Conservation (phyloP, 1,139 yeast species). For the Ogataea hybrid region DNA sequence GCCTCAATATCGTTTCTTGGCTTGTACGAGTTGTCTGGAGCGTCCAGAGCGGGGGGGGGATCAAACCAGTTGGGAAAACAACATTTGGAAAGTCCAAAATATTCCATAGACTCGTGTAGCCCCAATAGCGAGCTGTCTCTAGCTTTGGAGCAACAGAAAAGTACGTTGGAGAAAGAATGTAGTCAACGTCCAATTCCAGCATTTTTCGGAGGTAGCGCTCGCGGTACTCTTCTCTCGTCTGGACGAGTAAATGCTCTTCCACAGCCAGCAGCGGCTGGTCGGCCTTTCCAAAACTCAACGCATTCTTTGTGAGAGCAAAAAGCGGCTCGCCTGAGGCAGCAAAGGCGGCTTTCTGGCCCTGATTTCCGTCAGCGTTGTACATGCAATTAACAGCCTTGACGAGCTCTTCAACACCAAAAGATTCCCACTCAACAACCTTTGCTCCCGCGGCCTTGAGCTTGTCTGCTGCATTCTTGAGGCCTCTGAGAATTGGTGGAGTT, state of each 20-base stretch:
- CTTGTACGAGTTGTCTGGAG: constrained; percentile 20
- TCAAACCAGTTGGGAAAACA: constrained; percentile 48
- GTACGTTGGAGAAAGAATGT: constrained; percentile 62
- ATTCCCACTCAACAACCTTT: constrained; percentile 55
- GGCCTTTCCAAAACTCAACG: constrained; percentile 56
- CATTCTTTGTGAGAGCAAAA: constrained; percentile 49
- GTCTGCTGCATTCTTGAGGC: constrained; percentile 44
- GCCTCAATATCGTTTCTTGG: constrained; percentile 43
- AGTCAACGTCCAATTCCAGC: constrained; percentile 55
- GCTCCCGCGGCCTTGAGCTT: constrained; percentile 54
- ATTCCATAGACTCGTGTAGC: constrained; percentile 67
- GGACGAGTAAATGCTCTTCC: constrained; percentile 43
- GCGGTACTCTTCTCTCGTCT: constrained; percentile 48
- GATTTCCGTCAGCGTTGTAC: constrained; percentile 58
- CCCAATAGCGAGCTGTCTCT: constrained; percentile 66
- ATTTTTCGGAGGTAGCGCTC: constrained; percentile 47
- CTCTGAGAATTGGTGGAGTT: constrained; percentile 63
- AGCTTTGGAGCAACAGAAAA: constrained; percentile 69
- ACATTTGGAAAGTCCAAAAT: constrained; percentile 59
- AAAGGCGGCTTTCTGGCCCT: constrained; percentile 44
- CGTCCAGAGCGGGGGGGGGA: no score
- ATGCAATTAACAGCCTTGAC: constrained; percentile 45
- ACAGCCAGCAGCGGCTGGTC: constrained; percentile 38
- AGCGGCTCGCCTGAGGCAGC: constrained; percentile 62
- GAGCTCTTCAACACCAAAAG: constrained; percentile 46